Evolutionary conservation across 306 rosid genomes (phyloP), one percentile per base, ranked within the genome.

Genomic region (Castanospermum australe): DNA sequence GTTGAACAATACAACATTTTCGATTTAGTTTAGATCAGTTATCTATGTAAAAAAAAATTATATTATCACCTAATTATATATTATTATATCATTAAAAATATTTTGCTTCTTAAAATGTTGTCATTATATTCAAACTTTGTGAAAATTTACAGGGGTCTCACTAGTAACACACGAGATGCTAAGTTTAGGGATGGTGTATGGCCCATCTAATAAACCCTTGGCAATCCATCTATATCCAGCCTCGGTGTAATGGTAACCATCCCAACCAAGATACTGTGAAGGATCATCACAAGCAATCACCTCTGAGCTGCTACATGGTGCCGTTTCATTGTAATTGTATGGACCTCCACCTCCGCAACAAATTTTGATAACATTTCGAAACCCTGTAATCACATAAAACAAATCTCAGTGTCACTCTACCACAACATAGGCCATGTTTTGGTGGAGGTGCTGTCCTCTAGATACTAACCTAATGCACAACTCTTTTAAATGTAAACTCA

Each of bases 241-340:
- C 66, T 91, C 94, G 0, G 97, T 88, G 14, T 87, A 60, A 82
- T 91, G 97, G 73, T 84, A 78, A 36, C 91, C 93, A 79, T 89
- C 93, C 93, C 93, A 89, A 18, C 81, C 51, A 30, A 85, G 77
- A 84, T 83, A 87, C 24, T 81, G 57, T 14, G 90, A 83, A 15
- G 90, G 90, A 55, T 87, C 87, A 63, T 81, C 86, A 74, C 84
- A 85, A 25, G 67, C 70, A 20, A 7, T 75, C 13, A 41, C 82
- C 21, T 59, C 73, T 51, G 72, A 3, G 14, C 8, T 32, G 54
- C 88, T 80, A 75, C 89, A 87, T 6, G 7, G 1, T 3, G 38
- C 75, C 0, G 86, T 17, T 10, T 62, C 62, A 45, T 85, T 87
- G 57, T 4, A 85, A 59, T 88, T 81, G 80, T 85, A 85, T 2